Percentiles rank a stretch among this genome's conserved stretches.
These are phyloP conservation scores for Mycena venus DNA, from an alignment of 768 basidiomycete genomes.

Conservation along the genomic window DNA sequence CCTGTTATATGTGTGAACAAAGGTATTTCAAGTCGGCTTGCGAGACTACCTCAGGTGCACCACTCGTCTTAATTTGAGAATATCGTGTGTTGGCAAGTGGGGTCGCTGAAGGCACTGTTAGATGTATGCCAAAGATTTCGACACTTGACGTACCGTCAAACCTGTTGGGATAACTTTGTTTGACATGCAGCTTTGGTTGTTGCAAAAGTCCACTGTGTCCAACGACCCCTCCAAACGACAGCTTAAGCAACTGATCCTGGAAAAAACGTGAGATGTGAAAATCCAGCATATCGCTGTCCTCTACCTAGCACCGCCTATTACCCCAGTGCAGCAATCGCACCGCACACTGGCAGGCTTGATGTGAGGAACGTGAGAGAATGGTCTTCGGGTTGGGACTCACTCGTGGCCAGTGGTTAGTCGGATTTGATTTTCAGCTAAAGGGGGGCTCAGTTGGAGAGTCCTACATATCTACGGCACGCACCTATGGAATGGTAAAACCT, in stretches of 20 bases:
- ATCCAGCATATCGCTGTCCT: too few relatives aligned
- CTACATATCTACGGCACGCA: neutral
- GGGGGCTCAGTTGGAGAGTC: neutral
- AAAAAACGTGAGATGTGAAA: too few relatives aligned
- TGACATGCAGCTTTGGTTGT: slow-evolving; percentile 7
- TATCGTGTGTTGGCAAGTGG: slow-evolving; percentile 30
- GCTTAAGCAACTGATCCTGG: slow-evolving; percentile 31
- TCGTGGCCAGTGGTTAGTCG: slow-evolving; percentile 36
- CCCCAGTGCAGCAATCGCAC: slow-evolving; percentile 29
- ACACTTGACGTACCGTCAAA: slow-evolving; percentile 21
- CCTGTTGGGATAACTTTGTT: slow-evolving; percentile 23
- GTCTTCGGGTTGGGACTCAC: slow-evolving; percentile 31
- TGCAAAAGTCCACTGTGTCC: slow-evolving; percentile 32
- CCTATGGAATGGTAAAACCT: slow-evolving; percentile 37
- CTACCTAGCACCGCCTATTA: slow-evolving; percentile 31
- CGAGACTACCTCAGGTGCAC: too few relatives aligned
- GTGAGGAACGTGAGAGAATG: neutral
- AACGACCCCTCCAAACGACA: slow-evolving; percentile 31
- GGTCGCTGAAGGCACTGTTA: slow-evolving; percentile 11
- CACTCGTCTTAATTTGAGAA: slow-evolving; percentile 29
- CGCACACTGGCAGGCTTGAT: slow-evolving; percentile 2
- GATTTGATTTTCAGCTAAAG: slow-evolving; percentile 34
- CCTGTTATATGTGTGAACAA: neutral
- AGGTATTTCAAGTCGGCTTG: too few relatives aligned
- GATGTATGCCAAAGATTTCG: too few relatives aligned